Evolutionary conservation across 148 eudicot species (phyloP).

Genomic region (Amaranthus palmeri): DNA sequence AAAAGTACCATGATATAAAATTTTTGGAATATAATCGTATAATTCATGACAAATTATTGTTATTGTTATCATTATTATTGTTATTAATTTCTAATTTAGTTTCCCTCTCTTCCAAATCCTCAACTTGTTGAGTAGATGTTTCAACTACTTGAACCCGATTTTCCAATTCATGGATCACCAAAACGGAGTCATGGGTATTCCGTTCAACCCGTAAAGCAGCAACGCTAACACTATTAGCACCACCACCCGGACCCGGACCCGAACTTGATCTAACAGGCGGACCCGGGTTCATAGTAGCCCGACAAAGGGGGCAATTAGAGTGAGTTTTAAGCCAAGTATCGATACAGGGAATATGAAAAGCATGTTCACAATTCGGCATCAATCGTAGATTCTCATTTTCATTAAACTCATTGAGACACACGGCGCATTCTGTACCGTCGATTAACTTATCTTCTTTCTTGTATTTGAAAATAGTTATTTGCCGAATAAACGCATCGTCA

Average conservation of each 20-base stretch:
- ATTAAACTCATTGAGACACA: conserved; percentile 57
- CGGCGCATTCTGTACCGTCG: conserved; percentile 64
- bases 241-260: background rate
- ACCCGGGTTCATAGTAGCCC: conserved; percentile 31
- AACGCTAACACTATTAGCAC: background rate
- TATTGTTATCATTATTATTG: background rate
- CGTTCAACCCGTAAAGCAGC: conserved; percentile 24
- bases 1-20: too few species aligned
- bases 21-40: background rate
- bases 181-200: conserved; percentile 13
- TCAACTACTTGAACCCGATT: conserved; percentile 1
- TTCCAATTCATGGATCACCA: conserved; percentile 17
- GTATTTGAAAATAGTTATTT: conserved; percentile 53
- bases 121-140: background rate
- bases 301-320: conserved; percentile 68
- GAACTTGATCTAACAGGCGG: background rate
- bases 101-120: conserved; percentile 7
- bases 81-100: conserved; percentile 5
- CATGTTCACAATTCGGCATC: conserved; percentile 74
- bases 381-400: conserved; percentile 55
- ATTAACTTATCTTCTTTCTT: conserved; percentile 41
- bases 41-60: background rate
- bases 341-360: conserved; percentile 68
- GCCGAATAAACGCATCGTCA: conserved; percentile 49
- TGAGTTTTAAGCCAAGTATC: conserved; percentile 69